Conservation (phyloP, 148 eudicot species). For the Heliosperma pusillum region DNA sequence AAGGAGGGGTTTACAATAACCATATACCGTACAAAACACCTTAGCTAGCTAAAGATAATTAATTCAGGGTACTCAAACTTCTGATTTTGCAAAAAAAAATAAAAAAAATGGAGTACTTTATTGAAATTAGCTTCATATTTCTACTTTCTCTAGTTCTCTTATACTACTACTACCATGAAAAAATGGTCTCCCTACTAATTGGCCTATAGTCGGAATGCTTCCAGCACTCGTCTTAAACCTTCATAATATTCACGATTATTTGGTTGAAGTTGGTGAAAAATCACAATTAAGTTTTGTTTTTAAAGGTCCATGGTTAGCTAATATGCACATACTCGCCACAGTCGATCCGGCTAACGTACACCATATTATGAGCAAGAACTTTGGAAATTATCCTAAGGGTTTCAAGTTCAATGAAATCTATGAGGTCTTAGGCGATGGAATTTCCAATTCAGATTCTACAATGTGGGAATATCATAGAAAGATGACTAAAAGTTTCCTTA, state of each 20-base stretch:
- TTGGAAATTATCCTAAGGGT: slow-evolving; percentile 48
- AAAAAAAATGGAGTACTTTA: neutral
- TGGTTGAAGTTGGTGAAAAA: slow-evolving; percentile 9
- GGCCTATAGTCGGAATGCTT: slow-evolving; percentile 58
- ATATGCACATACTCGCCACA: slow-evolving; percentile 41
- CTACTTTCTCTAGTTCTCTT: neutral
- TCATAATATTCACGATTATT: slow-evolving; percentile 24
- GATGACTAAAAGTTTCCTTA: slow-evolving; percentile 22
- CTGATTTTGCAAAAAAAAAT: no score
- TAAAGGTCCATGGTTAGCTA: slow-evolving; percentile 49
- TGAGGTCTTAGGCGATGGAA: slow-evolving; percentile 51
- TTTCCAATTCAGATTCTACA: slow-evolving; percentile 39
- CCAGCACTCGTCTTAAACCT: slow-evolving; percentile 34
- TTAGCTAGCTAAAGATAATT: neutral
- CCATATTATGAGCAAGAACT: slow-evolving; percentile 44
- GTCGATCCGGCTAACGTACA: slow-evolving; percentile 41
- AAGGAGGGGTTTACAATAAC: neutral
- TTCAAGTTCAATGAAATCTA: slow-evolving; percentile 34
- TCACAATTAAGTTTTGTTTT: slow-evolving; percentile 27
- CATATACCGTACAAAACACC: neutral
- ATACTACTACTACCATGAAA: slow-evolving; percentile 14
- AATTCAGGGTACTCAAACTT: neutral
- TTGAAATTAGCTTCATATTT: slow-evolving; percentile 5
- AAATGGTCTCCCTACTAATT: slow-evolving; percentile 30
- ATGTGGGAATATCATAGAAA: slow-evolving; percentile 36